Evolutionary conservation across 768 basidiomycete genomes (phyloP), one percentile per base, ranked within the genome.

Genomic region (Suillus sp.): DNA sequence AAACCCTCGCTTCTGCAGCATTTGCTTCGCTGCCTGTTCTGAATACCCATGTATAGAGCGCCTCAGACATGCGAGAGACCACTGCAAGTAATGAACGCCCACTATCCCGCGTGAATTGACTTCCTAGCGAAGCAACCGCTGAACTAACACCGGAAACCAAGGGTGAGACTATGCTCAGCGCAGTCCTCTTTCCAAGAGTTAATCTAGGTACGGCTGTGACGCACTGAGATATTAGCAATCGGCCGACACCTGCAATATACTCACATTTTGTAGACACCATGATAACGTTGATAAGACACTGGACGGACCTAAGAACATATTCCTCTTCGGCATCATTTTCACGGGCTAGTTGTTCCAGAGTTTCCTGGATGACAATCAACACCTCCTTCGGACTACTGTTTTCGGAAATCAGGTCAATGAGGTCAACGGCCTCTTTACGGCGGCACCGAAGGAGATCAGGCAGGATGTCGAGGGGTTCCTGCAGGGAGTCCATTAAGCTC

Each of bases 391-490:
- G 74, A 59, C 73, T 83, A 16, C 66, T 67, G 2, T 70, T 58
- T 43, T 65, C 55, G 3, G 74, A 74, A 32, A 81, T 74, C 16
- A 69, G 27, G n/a, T 61, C 66, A 18, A 82, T 65, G 30, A 84
- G n/a, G 30, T 72, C 71, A 27, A 67, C 65, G 20, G 77, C 73
- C 1, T 72, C 72, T 25, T 74, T 68, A 6, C 67, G 66, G n/a
- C 58, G 27, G 30, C 70, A 75, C 8, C 78, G 68, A 14, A 82
- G 64, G 14, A 83, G 65, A 8, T 63, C 40, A 2, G 80, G 79
- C 32, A 83, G 67, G 27, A 81, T 43, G 3, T 71, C 69, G 37
- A 83, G 71, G 11, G 78, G 75, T 40, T 83, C 81, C 81, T 83
- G 35, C 8, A 45, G 37, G 34, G 16, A 40, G 6, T 3, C 43